These are phyloP conservation scores for Debaryomyces sp. DNA, from an alignment of 1,139 yeast genomes.

Conservation along the genomic window DNA sequence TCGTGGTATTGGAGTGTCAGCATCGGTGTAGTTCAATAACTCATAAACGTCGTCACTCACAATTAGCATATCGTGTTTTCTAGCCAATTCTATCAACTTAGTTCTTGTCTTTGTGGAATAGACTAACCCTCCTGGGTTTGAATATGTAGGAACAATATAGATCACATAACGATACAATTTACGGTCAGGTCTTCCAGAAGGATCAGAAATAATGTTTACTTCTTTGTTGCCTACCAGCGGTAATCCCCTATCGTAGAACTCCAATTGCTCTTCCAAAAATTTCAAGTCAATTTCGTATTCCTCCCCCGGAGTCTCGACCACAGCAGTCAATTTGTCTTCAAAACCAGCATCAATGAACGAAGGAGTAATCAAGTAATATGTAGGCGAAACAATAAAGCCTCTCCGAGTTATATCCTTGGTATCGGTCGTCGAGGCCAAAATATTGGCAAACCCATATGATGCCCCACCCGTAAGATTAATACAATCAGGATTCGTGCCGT, in stretches of 20 bases:
- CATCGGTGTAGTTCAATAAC: slow-evolving; percentile 55
- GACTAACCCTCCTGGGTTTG: slow-evolving; percentile 82
- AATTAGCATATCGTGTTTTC: slow-evolving; percentile 74
- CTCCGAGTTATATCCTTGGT: slow-evolving; percentile 57
- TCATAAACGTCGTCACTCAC: slow-evolving; percentile 90
- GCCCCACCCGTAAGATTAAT: slow-evolving; percentile 86
- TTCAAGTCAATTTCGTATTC: slow-evolving; percentile 62
- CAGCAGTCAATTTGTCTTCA: slow-evolving; percentile 63
- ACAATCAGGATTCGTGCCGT: slow-evolving; percentile 47
- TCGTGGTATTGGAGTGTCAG: slow-evolving; percentile 37
- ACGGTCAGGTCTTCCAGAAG: slow-evolving; percentile 42
- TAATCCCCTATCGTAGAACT: slow-evolving; percentile 33
- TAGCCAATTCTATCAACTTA: slow-evolving; percentile 65
- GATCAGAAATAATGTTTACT: slow-evolving; percentile 41
- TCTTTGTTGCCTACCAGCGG: slow-evolving; percentile 27
- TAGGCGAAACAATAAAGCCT: slow-evolving; percentile 80
- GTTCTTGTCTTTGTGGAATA: slow-evolving; percentile 55
- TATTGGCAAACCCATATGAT: slow-evolving; percentile 77
- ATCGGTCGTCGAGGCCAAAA: slow-evolving; percentile 47
- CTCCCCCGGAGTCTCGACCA: slow-evolving; percentile 56
- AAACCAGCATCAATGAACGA: slow-evolving; percentile 83
- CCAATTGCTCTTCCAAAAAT: slow-evolving; percentile 50
- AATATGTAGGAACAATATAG: slow-evolving; percentile 81
- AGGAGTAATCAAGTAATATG: slow-evolving; percentile 78
- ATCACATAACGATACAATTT: slow-evolving; percentile 71